Base-by-base conservation (phyloP, 148 eudicot species). In the Fallopia convolvulus region DNA sequence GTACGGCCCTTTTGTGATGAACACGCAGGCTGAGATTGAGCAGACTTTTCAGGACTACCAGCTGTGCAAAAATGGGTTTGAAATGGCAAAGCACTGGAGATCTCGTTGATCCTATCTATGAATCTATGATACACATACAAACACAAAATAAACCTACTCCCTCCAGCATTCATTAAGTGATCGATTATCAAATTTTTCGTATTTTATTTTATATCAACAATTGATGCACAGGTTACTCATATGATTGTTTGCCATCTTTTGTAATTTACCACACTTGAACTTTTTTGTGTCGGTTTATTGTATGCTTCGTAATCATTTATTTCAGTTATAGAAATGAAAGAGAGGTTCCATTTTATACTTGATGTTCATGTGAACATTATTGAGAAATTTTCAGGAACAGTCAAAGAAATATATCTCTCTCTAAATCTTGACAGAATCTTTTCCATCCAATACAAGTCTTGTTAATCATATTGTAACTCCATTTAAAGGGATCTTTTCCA, bases 1-100 rank as follows among this genome's bases (percentile, higher is more conserved):
- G 75, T 85, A 92, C 77, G 99, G 99, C 6, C 99, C 99, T 14
- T 95, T 95, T 87, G 99, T 95, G 79, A 95, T 95, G 99, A 95
- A 92, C 77, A 87, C 99, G 6, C 91, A 87, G 70, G 93, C 84
- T n/a, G 97, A 95, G 74, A 91, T 95, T 84, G 86, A 91, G 55
- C 79, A 89, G 87, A 81, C 99, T 44, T 85, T 95, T 74, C 85
- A 88, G 71, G 99, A 95, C 75, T 95, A 91, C 81, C 87, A 88
- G 46, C 79, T 81, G 18, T 75, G 76, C 70, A 91, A 87, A 82
- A 91, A 95, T 84, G 99, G 99, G 26, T 95, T 95, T 82, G 99
- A 95, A 74, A 83, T 76, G 85, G 97, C 99, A 1, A 90, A 84
- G 75, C 42, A 80, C 61, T 95, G 94, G 94, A 92, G 87, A 75